Base-by-base conservation (phyloP, 208 protist species). In the Acanthamoeba divionensis region DNA sequence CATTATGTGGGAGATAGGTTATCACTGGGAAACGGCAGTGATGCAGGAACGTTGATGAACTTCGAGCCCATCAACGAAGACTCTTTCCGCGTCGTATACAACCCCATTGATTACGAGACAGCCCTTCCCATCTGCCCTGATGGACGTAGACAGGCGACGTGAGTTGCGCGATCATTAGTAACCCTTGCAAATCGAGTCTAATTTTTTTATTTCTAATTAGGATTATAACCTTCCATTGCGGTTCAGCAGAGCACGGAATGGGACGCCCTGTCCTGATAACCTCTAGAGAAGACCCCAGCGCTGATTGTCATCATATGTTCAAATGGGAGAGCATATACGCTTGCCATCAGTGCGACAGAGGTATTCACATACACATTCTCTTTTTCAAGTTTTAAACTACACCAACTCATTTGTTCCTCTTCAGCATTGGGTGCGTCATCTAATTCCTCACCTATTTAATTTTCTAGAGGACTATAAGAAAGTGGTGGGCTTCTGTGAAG, bases 401-500 rank as follows among this genome's bases (percentile, higher is more conserved):
- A 29, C n/a, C n/a, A n/a, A n/a, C 24, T 62, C 6, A 29, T 62
- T 62, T 62, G 54, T 62, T 5, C 6, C 24, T 62, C n/a, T 62
- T 31, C 24, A 36, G n/a, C n/a, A 13, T 33, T 36, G 0, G 15
- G 18, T 26, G 1, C n/a, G n/a, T 69, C 2, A 15, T 69, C 33
- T 10, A 8, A 26, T 6, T 29, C 62, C 13, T 26, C 24, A 26
- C 18, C 38, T 12, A 26, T 18, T 31, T 24, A 2, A 29, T 5
- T 13, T 8, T 33, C 12, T 50, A 82, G 71, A 82, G 21, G 71
- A 82, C 71, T 82, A 82, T 52, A 26, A 45, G 1, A 82, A 82
- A 52, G 71, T 82, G 71, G 48, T 38, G 38, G 71, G 71, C 47
- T 82, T 45, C n/a, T 82, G 71, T 24, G 71, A 82, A 8, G 71